These are phyloP conservation scores for Sicyos baderoa DNA, from an alignment of 306 rosid genomes.

Conservation along the genomic window DNA sequence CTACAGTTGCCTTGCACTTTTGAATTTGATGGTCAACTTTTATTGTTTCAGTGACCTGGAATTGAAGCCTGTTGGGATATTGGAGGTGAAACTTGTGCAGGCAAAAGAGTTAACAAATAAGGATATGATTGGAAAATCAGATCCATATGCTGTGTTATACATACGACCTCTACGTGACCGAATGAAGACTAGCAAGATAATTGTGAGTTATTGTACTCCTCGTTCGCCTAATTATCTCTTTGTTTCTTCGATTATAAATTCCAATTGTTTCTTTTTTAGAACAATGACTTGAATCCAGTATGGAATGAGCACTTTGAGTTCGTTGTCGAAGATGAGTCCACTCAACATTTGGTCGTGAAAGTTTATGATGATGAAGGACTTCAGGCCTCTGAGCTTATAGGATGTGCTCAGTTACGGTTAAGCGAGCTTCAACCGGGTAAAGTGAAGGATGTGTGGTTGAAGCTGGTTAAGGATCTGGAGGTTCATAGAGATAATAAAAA, in stretches of 20 bases:
- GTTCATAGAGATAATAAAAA: conserved; percentile 77
- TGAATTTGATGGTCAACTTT: conserved; percentile 16
- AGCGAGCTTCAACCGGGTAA: conserved; percentile 83
- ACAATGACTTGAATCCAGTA: conserved; percentile 85
- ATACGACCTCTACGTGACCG: conserved; percentile 72
- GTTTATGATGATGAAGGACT: conserved; percentile 70
- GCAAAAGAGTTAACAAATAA: conserved; percentile 89
- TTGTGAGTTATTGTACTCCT: conserved; percentile 39
- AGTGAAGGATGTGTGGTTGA: conserved; percentile 93
- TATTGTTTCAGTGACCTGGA: conserved; percentile 70
- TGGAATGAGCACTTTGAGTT: conserved; percentile 97
- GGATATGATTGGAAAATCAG: conserved; percentile 89
- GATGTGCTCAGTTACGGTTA: conserved; percentile 53
- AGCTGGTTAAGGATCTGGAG: conserved; percentile 90
- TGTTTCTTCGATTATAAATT: conserved; percentile 16
- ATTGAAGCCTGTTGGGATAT: conserved; percentile 78
- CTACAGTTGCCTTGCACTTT: conserved; percentile 8
- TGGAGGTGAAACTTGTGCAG: conserved; percentile 98
- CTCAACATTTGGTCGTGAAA: conserved; percentile 75
- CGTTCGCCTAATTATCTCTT: conserved; percentile 11
- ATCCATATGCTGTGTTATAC: conserved; percentile 72
- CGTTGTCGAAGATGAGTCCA: conserved; percentile 75
- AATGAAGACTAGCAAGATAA: conserved; percentile 81
- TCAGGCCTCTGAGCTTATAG: conserved; percentile 68
- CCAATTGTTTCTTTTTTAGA: conserved; percentile 37